Evolutionary conservation across 163 green algal genomes (phyloP).

Genomic region (Scenedesmus sp.): DNA sequence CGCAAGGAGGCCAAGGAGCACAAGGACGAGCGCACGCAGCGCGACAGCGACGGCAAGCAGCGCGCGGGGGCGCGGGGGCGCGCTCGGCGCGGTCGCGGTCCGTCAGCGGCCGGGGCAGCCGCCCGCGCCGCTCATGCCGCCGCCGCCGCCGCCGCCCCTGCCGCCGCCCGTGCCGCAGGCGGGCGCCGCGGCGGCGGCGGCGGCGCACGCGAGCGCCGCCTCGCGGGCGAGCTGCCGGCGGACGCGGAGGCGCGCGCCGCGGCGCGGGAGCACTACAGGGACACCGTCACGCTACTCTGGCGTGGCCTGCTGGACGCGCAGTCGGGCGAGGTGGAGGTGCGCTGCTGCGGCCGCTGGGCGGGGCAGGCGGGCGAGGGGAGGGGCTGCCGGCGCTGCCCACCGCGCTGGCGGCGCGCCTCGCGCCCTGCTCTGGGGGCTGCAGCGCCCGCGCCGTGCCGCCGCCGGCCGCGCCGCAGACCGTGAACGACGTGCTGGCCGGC

Average conservation of each 20-base stretch:
- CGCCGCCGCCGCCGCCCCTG: no score
- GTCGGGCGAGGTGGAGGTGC: constrained; percentile 1
- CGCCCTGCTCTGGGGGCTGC: not conserved
- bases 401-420: no score
- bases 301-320: constrained; percentile 27
- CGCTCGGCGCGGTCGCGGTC: no score
- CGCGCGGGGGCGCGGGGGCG: not conserved
- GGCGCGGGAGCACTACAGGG: constrained; percentile 1
- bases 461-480: not conserved
- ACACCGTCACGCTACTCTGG: constrained; percentile 13
- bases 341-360: not conserved
- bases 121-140: no score
- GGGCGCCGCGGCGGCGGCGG: no score
- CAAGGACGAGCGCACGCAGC: constrained; percentile 1
- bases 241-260: constrained; percentile 6
- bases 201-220: no score
- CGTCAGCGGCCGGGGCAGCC: no score
- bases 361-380: no score
- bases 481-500: constrained; percentile 25
- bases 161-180: no score
- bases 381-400: no score
- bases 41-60: not conserved
- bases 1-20: constrained; percentile 14
- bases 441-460: not conserved
- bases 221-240: constrained; percentile 9